phyloP scores from a whole-genome alignment of 331 rosid genomes.

The Cucumis variabilis region DNA sequence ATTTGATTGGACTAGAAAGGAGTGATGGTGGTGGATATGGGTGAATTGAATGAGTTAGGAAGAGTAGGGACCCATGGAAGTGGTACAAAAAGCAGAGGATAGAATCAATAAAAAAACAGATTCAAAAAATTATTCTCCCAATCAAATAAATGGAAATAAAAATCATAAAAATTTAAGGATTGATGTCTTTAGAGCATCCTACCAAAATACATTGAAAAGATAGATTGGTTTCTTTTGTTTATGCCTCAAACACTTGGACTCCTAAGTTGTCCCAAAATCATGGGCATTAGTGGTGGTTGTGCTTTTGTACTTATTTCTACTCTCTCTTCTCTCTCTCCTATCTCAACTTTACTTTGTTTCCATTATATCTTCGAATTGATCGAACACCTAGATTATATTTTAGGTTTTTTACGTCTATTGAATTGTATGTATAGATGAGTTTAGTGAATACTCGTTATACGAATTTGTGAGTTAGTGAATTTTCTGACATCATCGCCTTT shows the following conservation, averaged over 20 bases:
- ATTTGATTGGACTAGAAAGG: slow-evolving; percentile 28
- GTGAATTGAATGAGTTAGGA: slow-evolving; percentile 14
- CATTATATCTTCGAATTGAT: no score
- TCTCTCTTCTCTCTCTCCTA: slow-evolving; percentile 31
- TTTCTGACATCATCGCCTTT: no score
- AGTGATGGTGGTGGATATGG: background rate
- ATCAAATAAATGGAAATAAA: background rate
- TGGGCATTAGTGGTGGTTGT: slow-evolving; percentile 32
- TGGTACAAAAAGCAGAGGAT: slow-evolving; percentile 16
- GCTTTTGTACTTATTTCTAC: slow-evolving; percentile 36
- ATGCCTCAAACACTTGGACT: slow-evolving; percentile 28
- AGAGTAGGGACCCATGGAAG: slow-evolving; percentile 8
- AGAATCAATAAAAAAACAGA: slow-evolving; percentile 19
- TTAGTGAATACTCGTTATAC: no score
- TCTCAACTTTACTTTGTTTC: background rate
- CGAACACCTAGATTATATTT: no score
- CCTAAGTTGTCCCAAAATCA: slow-evolving; percentile 39
- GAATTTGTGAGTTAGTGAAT: no score
- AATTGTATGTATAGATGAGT: no score
- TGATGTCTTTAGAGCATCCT: slow-evolving; percentile 30
- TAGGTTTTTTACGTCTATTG: no score
- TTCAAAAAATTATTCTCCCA: slow-evolving; percentile 3
- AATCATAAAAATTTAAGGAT: background rate
- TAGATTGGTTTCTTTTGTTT: slow-evolving; percentile 25
- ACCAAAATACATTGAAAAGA: slow-evolving; percentile 38